These are phyloP conservation scores for Monosporascus cannonballus DNA, from an alignment of 2,329 filamentous ascomycete species.

Conservation along the genomic window DNA sequence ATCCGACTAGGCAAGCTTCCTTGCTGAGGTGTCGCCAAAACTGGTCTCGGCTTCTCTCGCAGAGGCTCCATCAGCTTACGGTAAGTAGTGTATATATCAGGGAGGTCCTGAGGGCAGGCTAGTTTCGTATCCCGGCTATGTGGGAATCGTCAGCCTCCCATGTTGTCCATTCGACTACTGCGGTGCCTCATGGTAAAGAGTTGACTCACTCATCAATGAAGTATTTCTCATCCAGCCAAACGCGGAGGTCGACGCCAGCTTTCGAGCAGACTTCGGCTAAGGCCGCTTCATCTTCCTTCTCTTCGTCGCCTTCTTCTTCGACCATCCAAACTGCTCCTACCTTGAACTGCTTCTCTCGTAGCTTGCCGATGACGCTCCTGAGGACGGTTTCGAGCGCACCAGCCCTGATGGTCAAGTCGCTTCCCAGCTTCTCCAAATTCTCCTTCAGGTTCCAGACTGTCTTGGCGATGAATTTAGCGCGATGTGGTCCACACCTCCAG, in stretches of 20 bases:
- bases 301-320: slow-evolving; percentile 62
- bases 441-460: slow-evolving; percentile 67
- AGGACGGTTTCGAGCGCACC: slow-evolving; percentile 57
- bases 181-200: not conserved
- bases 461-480: slow-evolving; percentile 66
- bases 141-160: slow-evolving; percentile 8
- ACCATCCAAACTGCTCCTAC: slow-evolving; percentile 70
- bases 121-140: slow-evolving; percentile 61
- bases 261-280: slow-evolving; percentile 48
- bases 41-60: slow-evolving; percentile 53
- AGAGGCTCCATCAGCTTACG: slow-evolving; percentile 69
- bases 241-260: slow-evolving; percentile 51
- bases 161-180: not conserved
- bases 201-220: slow-evolving; percentile 67
- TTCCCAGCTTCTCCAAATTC: slow-evolving; percentile 51
- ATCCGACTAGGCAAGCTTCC: slow-evolving; percentile 53
- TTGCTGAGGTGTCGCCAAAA: slow-evolving; percentile 46
- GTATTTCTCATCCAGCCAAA: slow-evolving; percentile 73
- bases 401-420: slow-evolving; percentile 57
- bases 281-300: slow-evolving; percentile 55
- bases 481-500: slow-evolving; percentile 68
- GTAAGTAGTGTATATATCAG: slow-evolving; percentile 71
- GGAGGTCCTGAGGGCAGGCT: slow-evolving; percentile 50
- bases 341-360: slow-evolving; percentile 34
- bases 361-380: slow-evolving; percentile 45